These are phyloP conservation scores for Magnusiomyces ingens DNA, from an alignment of 1,139 yeast genomes.

Conservation along the genomic window DNA sequence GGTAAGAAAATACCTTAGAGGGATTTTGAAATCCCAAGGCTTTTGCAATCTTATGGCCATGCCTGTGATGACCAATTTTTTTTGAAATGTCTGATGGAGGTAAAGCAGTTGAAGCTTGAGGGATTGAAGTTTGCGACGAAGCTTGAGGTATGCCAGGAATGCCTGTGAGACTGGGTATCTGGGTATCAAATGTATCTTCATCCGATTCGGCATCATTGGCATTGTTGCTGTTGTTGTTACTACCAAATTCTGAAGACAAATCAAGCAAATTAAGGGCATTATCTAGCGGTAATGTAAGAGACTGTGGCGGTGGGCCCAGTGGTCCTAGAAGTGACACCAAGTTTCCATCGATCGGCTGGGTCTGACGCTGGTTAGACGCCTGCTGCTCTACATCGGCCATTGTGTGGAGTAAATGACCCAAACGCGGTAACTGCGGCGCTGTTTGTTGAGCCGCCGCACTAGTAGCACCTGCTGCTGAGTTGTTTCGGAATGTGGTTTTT, in stretches of 20 bases:
- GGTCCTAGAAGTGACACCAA: not conserved
- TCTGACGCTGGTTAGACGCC: not conserved
- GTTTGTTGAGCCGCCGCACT: no score
- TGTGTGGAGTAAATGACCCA: no score
- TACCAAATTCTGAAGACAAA: not conserved
- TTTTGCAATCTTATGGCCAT: slow-evolving; percentile 1
- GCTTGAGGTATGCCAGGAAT: no score
- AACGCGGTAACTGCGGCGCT: no score
- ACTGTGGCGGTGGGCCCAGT: not conserved
- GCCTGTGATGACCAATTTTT: not conserved
- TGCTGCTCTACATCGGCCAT: no score
- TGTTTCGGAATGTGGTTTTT: no score
- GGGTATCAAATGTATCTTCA: not conserved
- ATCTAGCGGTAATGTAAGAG: not conserved
- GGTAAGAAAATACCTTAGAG: not conserved
- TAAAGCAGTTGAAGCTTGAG: not conserved
- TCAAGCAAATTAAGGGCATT: not conserved
- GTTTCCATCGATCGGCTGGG: not conserved
- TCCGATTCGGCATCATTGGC: not conserved
- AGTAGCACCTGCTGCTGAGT: no score
- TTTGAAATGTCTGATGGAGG: not conserved
- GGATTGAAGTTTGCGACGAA: not conserved
- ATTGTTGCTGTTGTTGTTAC: not conserved
- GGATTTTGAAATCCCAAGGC: not conserved
- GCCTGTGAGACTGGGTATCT: no score